Evolutionary conservation across 805 yeast genomes (phyloP).

Genomic region (Candida verbasci): DNA sequence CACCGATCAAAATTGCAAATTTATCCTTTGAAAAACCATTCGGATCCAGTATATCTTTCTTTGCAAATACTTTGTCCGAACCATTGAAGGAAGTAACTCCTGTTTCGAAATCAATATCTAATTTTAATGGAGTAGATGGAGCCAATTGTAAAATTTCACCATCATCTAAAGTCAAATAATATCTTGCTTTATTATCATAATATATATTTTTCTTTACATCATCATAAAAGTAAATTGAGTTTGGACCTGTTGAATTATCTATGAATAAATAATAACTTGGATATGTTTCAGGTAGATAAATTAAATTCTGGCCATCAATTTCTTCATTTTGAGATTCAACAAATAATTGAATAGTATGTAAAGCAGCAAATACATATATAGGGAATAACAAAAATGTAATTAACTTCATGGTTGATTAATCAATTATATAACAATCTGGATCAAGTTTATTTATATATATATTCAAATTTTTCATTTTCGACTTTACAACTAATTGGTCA

Average conservation of each 20-base stretch:
- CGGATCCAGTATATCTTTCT: constrained; percentile 3
- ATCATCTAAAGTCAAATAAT: neutral
- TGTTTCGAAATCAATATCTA: neutral
- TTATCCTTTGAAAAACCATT: neutral
- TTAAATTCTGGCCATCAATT: constrained; percentile 24
- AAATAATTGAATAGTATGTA: constrained; percentile 14
- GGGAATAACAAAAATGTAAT: neutral
- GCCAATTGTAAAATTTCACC: neutral
- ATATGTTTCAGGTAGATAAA: constrained; percentile 25
- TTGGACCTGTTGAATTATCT: neutral
- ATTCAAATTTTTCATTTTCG: no score
- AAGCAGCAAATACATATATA: constrained; percentile 1
- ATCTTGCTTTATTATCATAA: constrained; percentile 4
- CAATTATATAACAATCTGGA: no score
- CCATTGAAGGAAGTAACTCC: neutral
- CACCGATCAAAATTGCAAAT: neutral
- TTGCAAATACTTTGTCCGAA: neutral
- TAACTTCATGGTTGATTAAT: neutral
- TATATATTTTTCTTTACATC: neutral
- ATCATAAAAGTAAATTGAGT: neutral
- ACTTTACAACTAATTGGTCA: no score
- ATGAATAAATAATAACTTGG: neutral
- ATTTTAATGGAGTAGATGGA: neutral
- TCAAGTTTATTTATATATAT: no score
- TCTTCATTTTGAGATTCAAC: constrained; percentile 19